phyloP scores from a whole-genome alignment of 2,329 filamentous ascomycete species.

The Alternaria triticimaculans region DNA sequence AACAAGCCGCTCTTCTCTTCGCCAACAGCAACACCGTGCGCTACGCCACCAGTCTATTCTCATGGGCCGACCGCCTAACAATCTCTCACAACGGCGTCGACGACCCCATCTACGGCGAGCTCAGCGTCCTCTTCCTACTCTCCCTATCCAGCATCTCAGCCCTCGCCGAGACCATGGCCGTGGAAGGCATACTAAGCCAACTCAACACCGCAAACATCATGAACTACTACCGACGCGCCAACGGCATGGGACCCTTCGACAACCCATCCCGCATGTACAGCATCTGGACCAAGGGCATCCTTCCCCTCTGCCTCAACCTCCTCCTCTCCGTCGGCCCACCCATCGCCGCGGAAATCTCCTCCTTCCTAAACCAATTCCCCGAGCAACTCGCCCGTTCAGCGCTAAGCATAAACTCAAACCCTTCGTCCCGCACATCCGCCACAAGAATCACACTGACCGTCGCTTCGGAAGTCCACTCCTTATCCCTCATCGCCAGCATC shows the following conservation, averaged over 20 bases:
- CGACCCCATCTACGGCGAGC: slow-evolving; percentile 91
- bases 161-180: slow-evolving; percentile 87
- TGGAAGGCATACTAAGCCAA: slow-evolving; percentile 81
- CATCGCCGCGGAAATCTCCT: slow-evolving; percentile 82
- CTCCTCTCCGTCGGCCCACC: slow-evolving; percentile 80
- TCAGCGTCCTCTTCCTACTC: slow-evolving; percentile 87
- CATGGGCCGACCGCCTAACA: slow-evolving; percentile 86
- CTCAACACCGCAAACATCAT: slow-evolving; percentile 81
- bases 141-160: slow-evolving; percentile 82
- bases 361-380: slow-evolving; percentile 89
- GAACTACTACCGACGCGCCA: slow-evolving; percentile 72
- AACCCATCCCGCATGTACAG: slow-evolving; percentile 78
- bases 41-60: slow-evolving; percentile 85
- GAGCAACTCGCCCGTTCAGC: slow-evolving; percentile 76
- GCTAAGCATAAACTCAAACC: slow-evolving; percentile 69
- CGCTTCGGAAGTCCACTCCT: slow-evolving; percentile 78
- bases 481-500: slow-evolving; percentile 77
- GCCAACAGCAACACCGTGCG: slow-evolving; percentile 73
- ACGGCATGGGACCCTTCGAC: slow-evolving; percentile 79
- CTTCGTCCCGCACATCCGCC: slow-evolving; percentile 12
- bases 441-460: slow-evolving; percentile 74
- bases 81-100: slow-evolving; percentile 61
- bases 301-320: slow-evolving; percentile 88
- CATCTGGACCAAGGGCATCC: slow-evolving; percentile 87
- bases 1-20: slow-evolving; percentile 56